Evolutionary conservation across 73 alveolate species (phyloP), one percentile per base, ranked within the genome.

Genomic region (Paramecium biaurelia): DNA sequence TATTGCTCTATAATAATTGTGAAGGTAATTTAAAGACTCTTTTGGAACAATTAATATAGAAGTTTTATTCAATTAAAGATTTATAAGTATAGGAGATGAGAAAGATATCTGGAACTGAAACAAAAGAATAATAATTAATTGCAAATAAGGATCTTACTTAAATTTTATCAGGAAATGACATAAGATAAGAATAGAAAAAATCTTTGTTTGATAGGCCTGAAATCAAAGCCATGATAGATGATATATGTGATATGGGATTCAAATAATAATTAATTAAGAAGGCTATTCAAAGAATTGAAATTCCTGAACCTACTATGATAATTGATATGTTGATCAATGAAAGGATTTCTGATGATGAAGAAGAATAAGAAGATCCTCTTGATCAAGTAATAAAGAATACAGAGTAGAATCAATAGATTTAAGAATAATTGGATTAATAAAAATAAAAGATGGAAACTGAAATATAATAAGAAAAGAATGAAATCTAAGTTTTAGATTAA

Each of bases 221-320:
- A 23, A 41, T 79, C 14, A 42, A 79, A 24, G 70, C 70, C 2
- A 41, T 79, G 7, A 20, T 79, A 3, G 57, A 79, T 21, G 35
- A 30, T 12, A 21, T 79, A 8, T 5, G 12, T 6, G 90, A 79
- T 42, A 79, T 79, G 90, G 90, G 90, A 43, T 79, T 79, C 28
- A 20, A 21, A 41, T 28, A 79, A 24, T 5, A 47, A 79, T 47
- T 79, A 43, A 63, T 42, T 8, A 79, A 79, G 15, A 79, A 79
- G 35, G 90, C 90, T 8, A 12, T 79, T 1, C 7, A 47, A 79
- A 79, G 74, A 26, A 45, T 79, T 42, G 90, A 79, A 45, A 47
- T 79, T 24, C 90, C 90, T 20, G 90, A 79, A 45, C 90, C 90
- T 24, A 79, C 90, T 5, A 79, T 79, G 90, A 79, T 79, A 18